Conservation (phyloP, 2,329 filamentous ascomycete species). For the Aspergillus thermomutatus region DNA sequence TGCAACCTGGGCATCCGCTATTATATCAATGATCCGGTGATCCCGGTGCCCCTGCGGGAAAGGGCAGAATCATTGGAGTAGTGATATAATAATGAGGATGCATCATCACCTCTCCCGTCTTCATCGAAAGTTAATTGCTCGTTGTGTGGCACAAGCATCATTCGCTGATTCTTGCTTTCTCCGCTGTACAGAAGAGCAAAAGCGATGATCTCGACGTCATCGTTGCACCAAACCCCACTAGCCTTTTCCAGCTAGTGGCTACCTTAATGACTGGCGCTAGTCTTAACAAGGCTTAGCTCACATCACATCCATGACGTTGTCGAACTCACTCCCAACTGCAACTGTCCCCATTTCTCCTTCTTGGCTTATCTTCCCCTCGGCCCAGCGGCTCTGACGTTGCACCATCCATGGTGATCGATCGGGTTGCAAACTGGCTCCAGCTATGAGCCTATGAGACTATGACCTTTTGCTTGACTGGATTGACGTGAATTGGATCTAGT, state of each 20-base stretch:
- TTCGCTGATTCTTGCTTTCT: neutral
- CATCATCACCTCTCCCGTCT: constrained; percentile 10
- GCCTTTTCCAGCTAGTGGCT: constrained; percentile 19
- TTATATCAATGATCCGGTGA: constrained; percentile 19
- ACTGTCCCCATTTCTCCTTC: neutral
- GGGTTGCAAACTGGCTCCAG: constrained; percentile 6
- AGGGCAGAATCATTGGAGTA: constrained; percentile 6
- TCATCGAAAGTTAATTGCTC: neutral
- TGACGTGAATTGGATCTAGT: constrained; percentile 20
- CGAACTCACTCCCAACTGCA: constrained; percentile 9
- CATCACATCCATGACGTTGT: constrained; percentile 30
- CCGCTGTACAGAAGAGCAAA: neutral
- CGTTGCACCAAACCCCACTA: constrained; percentile 22
- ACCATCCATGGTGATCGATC: constrained; percentile 15
- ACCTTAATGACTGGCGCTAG: constrained; percentile 13
- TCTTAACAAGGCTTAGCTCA: constrained; percentile 14
- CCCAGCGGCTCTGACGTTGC: constrained; percentile 24
- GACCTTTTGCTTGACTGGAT: constrained; percentile 4
- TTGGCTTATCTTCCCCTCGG: neutral
- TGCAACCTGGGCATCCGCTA: constrained; percentile 10
- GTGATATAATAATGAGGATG: constrained; percentile 27
- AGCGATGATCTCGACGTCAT: constrained; percentile 33
- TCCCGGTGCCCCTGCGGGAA: constrained; percentile 14
- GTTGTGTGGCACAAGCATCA: neutral
- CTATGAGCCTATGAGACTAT: neutral